These are phyloP conservation scores for Sclerotinia borealis DNA, from an alignment of 2,329 filamentous ascomycete genomes.

Conservation along the genomic window DNA sequence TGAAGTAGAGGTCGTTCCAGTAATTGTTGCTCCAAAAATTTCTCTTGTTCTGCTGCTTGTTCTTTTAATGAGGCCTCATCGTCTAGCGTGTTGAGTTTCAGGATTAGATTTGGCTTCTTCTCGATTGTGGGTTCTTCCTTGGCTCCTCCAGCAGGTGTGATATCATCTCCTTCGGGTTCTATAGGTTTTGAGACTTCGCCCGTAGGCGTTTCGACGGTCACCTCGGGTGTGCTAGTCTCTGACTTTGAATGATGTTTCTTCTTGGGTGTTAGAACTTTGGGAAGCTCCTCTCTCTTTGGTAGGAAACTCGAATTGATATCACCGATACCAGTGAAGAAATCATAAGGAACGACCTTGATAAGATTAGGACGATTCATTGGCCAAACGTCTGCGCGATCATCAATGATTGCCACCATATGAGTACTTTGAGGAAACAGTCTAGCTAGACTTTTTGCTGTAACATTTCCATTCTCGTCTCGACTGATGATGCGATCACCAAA, in stretches of 20 bases:
- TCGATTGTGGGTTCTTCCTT: slow-evolving; percentile 11
- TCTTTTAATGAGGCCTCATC: slow-evolving; percentile 62
- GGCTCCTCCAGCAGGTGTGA: background rate
- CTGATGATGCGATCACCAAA: slow-evolving; percentile 95
- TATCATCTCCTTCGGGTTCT: slow-evolving; percentile 2
- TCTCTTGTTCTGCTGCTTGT: slow-evolving; percentile 80
- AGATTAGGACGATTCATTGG: slow-evolving; percentile 82
- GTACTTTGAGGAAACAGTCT: slow-evolving; percentile 93
- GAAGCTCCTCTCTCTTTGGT: slow-evolving; percentile 63
- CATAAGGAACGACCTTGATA: slow-evolving; percentile 90
- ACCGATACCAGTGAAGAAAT: slow-evolving; percentile 96
- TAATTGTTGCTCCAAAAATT: slow-evolving; percentile 80
- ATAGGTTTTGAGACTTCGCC: background rate
- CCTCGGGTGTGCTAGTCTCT: slow-evolving; percentile 7
- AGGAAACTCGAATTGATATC: slow-evolving; percentile 98
- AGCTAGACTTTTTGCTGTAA: slow-evolving; percentile 83
- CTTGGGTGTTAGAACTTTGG: slow-evolving; percentile 23
- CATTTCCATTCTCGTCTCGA: slow-evolving; percentile 91
- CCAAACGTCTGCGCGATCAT: slow-evolving; percentile 96
- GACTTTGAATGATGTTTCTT: slow-evolving; percentile 20
- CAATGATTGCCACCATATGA: slow-evolving; percentile 98
- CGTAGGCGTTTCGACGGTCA: slow-evolving; percentile 3
- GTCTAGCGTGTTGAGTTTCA: slow-evolving; percentile 48
- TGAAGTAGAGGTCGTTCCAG: slow-evolving; percentile 84
- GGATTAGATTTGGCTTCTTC: slow-evolving; percentile 11